Evolutionary conservation across 306 rosid genomes (phyloP), one percentile per base, ranked within the genome.

Genomic region (Oemleria cerasiformis): DNA sequence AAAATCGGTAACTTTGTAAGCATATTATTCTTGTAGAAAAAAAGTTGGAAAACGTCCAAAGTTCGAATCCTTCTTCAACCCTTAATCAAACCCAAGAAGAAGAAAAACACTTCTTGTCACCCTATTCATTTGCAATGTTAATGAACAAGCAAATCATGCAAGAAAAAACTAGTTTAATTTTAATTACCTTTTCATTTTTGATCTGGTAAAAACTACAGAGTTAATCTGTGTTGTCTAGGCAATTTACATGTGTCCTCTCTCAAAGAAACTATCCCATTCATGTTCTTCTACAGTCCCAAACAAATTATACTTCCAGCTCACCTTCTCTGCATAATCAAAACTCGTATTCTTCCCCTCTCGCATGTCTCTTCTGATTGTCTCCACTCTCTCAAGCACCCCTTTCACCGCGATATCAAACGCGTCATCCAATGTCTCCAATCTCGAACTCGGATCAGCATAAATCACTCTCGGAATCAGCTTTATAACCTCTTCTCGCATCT

Each of bases 391-490:
- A 55, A 83, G 69, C 34, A 86, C 84, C n/a, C 74, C 77, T 25
- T 81, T 65, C 9, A 83, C 62, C 40, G 88, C 41, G 2, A 81
- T 9, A 57, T 86, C 90, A 61, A 86, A 86, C 10, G 88, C 86
- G 77, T 83, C 86, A 34, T 78, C 84, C 13, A 78, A 40, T 3
- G 51, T 67, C 67, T 76, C 72, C 72, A 83, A 65, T 61, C 67
- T 76, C 7, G 75, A 48, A 8, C 70, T 68, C 9, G 85, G 88
- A 16, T 81, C 74, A 4, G 83, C 84, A 61, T 82, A 82, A 7
- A 79, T 55, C 6, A 79, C 61, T 41, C 30, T 68, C 0, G 89
- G 89, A n/a, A 85, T 85, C 64, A 71, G 55, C 15, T 41, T 74
- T 7, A 85, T 65, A 47, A 85, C 79, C 12, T 77, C 70, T 38